Base-by-base conservation (phyloP, 192 early-diverging fungal genomes). In the Rhizoclosmatium sp. region DNA sequence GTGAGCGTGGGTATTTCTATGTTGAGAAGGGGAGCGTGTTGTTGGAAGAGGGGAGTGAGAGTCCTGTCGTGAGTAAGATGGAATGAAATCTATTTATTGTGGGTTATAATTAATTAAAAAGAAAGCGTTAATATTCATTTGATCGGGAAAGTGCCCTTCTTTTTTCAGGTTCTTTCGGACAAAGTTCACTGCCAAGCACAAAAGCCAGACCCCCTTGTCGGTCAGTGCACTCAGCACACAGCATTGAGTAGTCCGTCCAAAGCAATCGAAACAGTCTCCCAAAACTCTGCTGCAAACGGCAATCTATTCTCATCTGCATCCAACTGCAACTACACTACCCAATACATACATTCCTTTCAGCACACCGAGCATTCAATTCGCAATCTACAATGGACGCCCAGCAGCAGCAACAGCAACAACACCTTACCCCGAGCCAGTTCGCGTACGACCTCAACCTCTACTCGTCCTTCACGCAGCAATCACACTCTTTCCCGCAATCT, bases 371-470 rank as follows among this genome's bases (percentile, higher is more conserved):
- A 54, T 16, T 12, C 5, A 54, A 54, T 12, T 12, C 16, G 51
- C 51, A 54, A 54, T 54, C 16, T 54, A 7, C 9, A 16, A 7
- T 12, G 16, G 31, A 31, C 31, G 31, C 31, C 31, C 51, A 54
- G 51, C 51, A 54, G 0, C 51, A 54, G 23, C 60, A 62, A 19
- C 60, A 62, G 21, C 60, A 19, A 19, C 60, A 62, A 23, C 60
- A 62, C 7, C 60, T 23, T 40, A 21, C 60, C 10, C 60, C 60
- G 7, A 21, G 9, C 60, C 14, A 19, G 21, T 7, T 40, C 60
- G 21, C 21, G 9, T 7, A 62, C 60, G 60, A 62, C 19, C 60
- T 62, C 60, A 62, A 62, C 60, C 21, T 62, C 60, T 62, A 21
- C 60, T 21, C 60, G 5, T 23, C 60, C 23, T 19, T 7, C 60